phyloP scores from a whole-genome alignment of 2,329 filamentous ascomycete species.

The Diaporthe humulicola region DNA sequence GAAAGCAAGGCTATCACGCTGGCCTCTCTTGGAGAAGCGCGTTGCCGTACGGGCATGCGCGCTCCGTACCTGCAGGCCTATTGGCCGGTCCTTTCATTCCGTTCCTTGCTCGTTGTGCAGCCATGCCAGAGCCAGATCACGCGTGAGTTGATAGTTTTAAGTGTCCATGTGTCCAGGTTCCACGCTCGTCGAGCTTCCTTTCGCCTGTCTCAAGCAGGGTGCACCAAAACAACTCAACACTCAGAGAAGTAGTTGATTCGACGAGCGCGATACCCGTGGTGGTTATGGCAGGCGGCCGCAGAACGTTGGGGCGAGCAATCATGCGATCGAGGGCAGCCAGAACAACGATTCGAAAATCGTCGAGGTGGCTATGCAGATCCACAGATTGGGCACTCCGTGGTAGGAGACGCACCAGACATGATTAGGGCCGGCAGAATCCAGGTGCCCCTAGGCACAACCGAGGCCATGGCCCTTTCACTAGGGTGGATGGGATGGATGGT shows the following conservation, averaged over 20 bases:
- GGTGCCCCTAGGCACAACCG: background rate
- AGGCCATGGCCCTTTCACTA: background rate
- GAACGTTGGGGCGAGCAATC: background rate
- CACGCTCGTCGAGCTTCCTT: background rate
- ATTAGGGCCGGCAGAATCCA: no score
- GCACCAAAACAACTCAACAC: background rate
- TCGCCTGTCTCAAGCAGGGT: background rate
- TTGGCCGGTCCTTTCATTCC: background rate
- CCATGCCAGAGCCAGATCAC: background rate
- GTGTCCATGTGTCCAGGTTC: background rate
- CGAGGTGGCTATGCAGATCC: background rate
- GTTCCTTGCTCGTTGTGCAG: background rate
- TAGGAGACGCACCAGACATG: background rate
- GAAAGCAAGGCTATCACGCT: background rate
- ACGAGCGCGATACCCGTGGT: background rate
- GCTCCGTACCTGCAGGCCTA: background rate
- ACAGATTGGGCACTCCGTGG: background rate
- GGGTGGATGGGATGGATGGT: no score
- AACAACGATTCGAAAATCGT: background rate
- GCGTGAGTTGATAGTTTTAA: background rate
- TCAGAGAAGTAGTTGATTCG: background rate
- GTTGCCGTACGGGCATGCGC: background rate
- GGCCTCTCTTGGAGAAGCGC: background rate
- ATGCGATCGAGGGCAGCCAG: background rate
- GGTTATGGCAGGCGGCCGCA: background rate